Evolutionary conservation across 1,284 basidiomycete species (phyloP), one percentile per base, ranked within the genome.

Genomic region (Cryptococcus sp.): DNA sequence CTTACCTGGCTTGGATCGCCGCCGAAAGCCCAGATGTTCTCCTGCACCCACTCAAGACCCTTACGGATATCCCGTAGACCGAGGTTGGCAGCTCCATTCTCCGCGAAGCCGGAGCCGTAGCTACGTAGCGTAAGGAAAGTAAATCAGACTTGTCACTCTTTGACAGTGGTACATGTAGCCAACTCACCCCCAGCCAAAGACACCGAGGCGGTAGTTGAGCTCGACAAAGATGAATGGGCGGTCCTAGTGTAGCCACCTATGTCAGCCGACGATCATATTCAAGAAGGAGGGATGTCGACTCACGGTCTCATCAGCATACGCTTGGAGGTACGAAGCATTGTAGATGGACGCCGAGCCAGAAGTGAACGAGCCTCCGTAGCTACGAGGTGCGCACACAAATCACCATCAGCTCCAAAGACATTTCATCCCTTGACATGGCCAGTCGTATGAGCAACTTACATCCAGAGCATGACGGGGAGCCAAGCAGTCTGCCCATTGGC

Each of bases 11-110:
- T 55, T 13, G 70, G 66, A 62, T 83, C 77, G n/a, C 83, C 83
- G 4, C 82, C 82, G 56, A 82, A 83, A 1, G 70, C 68, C 38
- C 65, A 64, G 51, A 83, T 81, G 60, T 83, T 77, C 54, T 77
- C 53, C 41, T 80, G 77, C 0, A 84, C 77, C 82, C 82, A 84
- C 57, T 81, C 66, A 5, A 84, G 69, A 1, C 77, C 80, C 19
- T 79, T 69, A 5, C 76, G 70, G 57, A 82, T 80, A 61, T 84
- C 82, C 47, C 66, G 62, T 22, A 80, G 54, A 17, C 79, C 80
- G 22, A 77, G 66, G 54, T 80, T 80, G 19, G 67, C 70, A 1
- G 73, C 74, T 1, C 64, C 62, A 42, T 73, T 70, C 35, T 68
- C 68, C 1, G 68, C 71, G 6, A 72, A 67, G 22, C 74, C 74